Evolutionary conservation across 2,329 filamentous ascomycete species (phyloP), one percentile per base, ranked within the genome.

Genomic region (Herpotrichia juniperi): DNA sequence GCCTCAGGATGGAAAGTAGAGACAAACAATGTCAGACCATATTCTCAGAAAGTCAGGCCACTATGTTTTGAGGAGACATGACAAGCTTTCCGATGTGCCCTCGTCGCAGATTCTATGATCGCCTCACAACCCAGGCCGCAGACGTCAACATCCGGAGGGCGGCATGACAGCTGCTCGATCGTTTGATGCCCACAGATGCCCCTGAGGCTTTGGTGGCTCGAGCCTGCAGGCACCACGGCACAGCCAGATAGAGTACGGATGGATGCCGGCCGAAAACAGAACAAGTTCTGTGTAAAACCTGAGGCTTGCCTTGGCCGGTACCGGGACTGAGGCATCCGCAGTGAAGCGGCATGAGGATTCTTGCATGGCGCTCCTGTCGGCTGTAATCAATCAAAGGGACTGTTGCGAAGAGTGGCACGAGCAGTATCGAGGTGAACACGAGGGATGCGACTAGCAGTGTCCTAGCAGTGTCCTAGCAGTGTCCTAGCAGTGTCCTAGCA

Each of bases 181-280:
- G 68, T 71, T 70, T 61, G 66, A 71, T 62, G 56, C 58, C 66
- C 68, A 71, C 70, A 70, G 66, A 68, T 62, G 55, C 24, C 34
- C 34, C 34, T 37, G 34, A 37, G 34, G 34, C 34, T 37, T 6
- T 14, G 16, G 34, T 37, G 34, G 34, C 21, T 37, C 34, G 34
- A 37, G 31, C 14, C 31, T 9, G 14, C 31, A 34, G 31, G 31
- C 31, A n/a, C n/a, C n/a, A n/a, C n/a, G n/a, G n/a, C 31, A 14
- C 8, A 34, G 26, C 7, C 26, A 7, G 7, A 7, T 34, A 34
- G 6, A n/a, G 31, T 14, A 9, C 31, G 31, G 31, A 34, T 34
- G 12, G 12, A n/a, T 34, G 34, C 31, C 14, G 14, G 35, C 50
- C 39, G 50, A 53, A 53, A 42, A 50, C 51, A 31, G 51, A 26